Evolutionary conservation across 2,329 filamentous ascomycete species (phyloP).

Genomic region (Verticillium klebahnii): DNA sequence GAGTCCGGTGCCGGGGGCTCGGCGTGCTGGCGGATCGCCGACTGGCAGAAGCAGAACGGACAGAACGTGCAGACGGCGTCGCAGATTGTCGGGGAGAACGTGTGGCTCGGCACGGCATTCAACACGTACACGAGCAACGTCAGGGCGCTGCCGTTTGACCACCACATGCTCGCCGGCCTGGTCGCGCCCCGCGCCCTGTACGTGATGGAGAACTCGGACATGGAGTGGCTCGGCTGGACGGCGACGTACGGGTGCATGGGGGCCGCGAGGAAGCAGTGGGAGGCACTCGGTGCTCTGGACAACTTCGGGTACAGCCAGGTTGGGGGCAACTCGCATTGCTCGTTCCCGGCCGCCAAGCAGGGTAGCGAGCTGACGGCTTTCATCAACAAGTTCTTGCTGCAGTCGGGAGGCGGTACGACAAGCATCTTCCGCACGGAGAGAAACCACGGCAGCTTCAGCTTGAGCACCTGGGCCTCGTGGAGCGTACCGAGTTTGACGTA

Average conservation of each 20-base stretch:
- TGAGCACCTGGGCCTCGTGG: conserved; percentile 10
- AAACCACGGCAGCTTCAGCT: conserved; percentile 8
- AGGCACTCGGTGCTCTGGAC: conserved; percentile 40
- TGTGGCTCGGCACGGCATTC: conserved; percentile 46
- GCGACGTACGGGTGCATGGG: conserved; percentile 46
- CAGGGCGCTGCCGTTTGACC: conserved; percentile 42
- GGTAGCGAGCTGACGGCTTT: conserved; percentile 40
- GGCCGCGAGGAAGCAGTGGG: conserved; percentile 39
- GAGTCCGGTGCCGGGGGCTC: conserved; percentile 44
- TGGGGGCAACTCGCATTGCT: conserved; percentile 43
- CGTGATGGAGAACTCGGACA: conserved; percentile 44
- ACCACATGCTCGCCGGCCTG: conserved; percentile 47
- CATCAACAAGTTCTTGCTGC: conserved; percentile 41
- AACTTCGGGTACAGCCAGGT: conserved; percentile 45
- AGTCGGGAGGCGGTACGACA: conserved; percentile 4
- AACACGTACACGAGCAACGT: conserved; percentile 46
- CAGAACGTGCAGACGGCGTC: conserved; percentile 43
- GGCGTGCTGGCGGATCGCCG: conserved; percentile 39
- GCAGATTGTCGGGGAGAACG: conserved; percentile 48
- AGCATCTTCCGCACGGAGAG: conserved; percentile 7
- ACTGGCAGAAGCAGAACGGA: conserved; percentile 31
- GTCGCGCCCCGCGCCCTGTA: conserved; percentile 44
- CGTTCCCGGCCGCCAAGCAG: conserved; percentile 40
- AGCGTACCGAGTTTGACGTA: conserved; percentile 5
- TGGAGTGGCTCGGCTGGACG: conserved; percentile 45